These are phyloP conservation scores for Penicillium sp. DNA, from an alignment of 2,329 filamentous ascomycete species.

Conservation along the genomic window DNA sequence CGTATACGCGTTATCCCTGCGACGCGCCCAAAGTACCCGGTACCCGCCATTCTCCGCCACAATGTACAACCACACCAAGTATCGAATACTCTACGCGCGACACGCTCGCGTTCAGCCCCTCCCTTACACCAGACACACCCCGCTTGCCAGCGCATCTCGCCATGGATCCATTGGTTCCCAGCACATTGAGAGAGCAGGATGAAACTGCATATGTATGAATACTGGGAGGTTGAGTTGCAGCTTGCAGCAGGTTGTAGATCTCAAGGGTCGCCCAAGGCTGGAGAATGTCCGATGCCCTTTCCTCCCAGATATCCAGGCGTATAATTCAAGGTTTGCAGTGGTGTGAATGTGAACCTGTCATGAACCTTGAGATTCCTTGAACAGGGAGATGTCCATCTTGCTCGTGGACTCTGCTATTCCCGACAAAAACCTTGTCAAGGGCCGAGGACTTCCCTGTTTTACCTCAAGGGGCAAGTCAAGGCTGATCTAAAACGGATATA, in stretches of 20 bases:
- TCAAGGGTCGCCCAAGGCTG: background rate
- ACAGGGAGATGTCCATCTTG: background rate
- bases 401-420: constrained; percentile 2
- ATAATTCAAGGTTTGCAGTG: background rate
- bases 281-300: background rate
- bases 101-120: constrained; percentile 9
- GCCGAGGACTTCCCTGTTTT: background rate
- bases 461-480: constrained; percentile 2
- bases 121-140: constrained; percentile 4
- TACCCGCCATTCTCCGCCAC: background rate
- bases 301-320: background rate
- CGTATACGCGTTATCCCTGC: constrained; percentile 6
- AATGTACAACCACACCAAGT: background rate
- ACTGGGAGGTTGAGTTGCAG: background rate
- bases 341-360: background rate
- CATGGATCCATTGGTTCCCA: constrained; percentile 6
- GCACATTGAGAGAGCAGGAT: background rate
- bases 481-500: background rate
- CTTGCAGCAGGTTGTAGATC: background rate
- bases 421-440: background rate
- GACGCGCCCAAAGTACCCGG: constrained; percentile 16
- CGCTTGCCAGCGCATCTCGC: constrained; percentile 8
- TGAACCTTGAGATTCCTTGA: background rate
- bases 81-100: constrained; percentile 6
- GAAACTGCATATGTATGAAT: background rate